Conservation (phyloP, 257 asterid genomes). For the Linaria vulgaris region DNA sequence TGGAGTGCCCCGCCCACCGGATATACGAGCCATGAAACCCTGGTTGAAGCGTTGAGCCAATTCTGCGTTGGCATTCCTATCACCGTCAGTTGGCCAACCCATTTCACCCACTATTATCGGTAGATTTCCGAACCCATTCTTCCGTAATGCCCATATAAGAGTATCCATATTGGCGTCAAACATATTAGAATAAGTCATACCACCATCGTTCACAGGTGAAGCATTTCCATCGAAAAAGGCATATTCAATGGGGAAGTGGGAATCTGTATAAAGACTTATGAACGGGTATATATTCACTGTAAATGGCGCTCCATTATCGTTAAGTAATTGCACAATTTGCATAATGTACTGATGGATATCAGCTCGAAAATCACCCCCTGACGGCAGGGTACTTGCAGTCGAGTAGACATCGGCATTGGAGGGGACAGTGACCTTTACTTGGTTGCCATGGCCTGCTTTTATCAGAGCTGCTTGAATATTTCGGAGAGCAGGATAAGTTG, state of each 20-base stretch:
- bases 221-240: conserved; percentile 75
- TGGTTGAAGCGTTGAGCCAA: conserved; percentile 65
- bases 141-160: conserved; percentile 72
- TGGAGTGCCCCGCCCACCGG: conserved; percentile 73
- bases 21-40: conserved; percentile 62
- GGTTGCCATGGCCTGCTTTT: conserved; percentile 41
- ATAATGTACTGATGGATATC: conserved; percentile 46
- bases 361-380: conserved; percentile 58
- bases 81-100: conserved; percentile 92
- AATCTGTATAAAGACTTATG: conserved; percentile 54
- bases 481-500: conserved; percentile 52
- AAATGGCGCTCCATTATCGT: conserved; percentile 50
- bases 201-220: conserved; percentile 56
- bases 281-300: conserved; percentile 65
- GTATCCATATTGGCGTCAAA: conserved; percentile 84
- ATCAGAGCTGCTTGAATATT: conserved; percentile 50
- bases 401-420: conserved; percentile 58
- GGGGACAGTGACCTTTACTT: conserved; percentile 62
- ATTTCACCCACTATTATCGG: conserved; percentile 73
- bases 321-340: conserved; percentile 44
- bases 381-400: conserved; percentile 33
- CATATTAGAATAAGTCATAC: conserved; percentile 65
- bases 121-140: conserved; percentile 59
- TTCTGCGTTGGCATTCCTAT: conserved; percentile 54
- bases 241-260: conserved; percentile 56